phyloP scores from a whole-genome alignment of 352 stramenopile species.

The Phytophthora pisi region DNA sequence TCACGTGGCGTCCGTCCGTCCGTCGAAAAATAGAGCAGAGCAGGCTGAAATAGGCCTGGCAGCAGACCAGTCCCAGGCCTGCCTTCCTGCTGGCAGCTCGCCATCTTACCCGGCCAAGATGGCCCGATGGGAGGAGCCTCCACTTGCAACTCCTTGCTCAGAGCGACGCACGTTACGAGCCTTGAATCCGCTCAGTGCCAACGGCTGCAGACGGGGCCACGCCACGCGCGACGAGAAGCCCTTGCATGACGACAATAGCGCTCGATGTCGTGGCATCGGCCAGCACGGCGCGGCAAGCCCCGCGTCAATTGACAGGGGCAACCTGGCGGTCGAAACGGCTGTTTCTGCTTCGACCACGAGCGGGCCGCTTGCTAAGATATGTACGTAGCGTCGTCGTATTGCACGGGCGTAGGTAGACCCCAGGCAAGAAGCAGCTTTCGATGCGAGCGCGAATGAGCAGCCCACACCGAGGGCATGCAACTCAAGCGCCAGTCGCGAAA shows the following conservation, averaged over 20 bases:
- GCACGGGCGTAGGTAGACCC: not conserved
- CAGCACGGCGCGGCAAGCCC: not conserved
- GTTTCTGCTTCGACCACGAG: slow-evolving; percentile 24
- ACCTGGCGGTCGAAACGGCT: slow-evolving; percentile 10
- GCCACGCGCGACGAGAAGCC: not conserved
- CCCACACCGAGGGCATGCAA: not conserved
- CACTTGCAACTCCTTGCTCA: not conserved
- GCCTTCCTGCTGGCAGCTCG: not conserved
- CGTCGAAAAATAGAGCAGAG: slow-evolving; percentile 21
- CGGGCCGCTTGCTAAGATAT: slow-evolving; percentile 16
- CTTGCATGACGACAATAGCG: not conserved
- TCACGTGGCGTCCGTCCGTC: not conserved
- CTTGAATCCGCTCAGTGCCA: not conserved
- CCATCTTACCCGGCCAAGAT: not conserved
- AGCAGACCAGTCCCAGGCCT: not conserved
- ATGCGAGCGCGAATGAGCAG: not conserved
- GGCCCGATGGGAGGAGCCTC: no score
- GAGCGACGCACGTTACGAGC: not conserved
- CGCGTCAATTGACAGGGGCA: slow-evolving; percentile 13
- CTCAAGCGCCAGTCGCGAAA: not conserved
- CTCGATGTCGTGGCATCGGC: not conserved
- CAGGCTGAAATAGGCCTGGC: not conserved
- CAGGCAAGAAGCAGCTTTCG: not conserved
- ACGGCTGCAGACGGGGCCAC: slow-evolving; percentile 4
- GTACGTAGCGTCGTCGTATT: slow-evolving; percentile 13